A percentile compares a stretch with the other conserved stretches of the same genome.
These are phyloP conservation scores for Yamadazyma spencermartinsiae DNA, from an alignment of 1,139 yeast species.

Conservation along the genomic window DNA sequence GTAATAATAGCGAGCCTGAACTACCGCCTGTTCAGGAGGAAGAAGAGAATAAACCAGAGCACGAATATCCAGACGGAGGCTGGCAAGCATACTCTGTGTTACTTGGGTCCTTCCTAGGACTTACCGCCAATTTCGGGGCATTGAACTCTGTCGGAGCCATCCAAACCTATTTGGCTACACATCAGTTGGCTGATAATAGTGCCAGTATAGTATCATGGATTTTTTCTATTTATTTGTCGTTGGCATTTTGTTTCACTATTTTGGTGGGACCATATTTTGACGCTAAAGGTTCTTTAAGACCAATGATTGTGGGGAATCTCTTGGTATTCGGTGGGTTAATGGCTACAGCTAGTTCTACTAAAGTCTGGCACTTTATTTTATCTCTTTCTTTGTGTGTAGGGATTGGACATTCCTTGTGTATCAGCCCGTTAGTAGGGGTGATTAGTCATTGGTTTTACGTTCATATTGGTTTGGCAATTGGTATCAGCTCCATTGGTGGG, in stretches of 20 bases:
- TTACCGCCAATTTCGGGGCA: constrained; percentile 59
- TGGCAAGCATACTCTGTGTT: constrained; percentile 57
- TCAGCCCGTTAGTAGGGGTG: constrained; percentile 57
- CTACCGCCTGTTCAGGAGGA: neutral
- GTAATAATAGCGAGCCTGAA: neutral
- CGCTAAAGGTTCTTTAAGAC: constrained; percentile 44
- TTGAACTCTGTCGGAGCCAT: constrained; percentile 65
- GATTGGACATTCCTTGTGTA: constrained; percentile 54
- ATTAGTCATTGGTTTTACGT: constrained; percentile 60
- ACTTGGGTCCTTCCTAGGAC: constrained; percentile 61
- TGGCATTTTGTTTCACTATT: constrained; percentile 59
- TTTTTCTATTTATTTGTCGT: constrained; percentile 59
- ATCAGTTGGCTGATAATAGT: constrained; percentile 48
- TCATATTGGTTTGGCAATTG: constrained; percentile 55
- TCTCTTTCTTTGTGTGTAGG: constrained; percentile 52
- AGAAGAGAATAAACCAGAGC: neutral
- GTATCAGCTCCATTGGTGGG: constrained; percentile 63
- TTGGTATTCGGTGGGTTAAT: constrained; percentile 49
- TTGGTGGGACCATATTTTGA: constrained; percentile 48
- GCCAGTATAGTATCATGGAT: constrained; percentile 63
- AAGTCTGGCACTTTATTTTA: constrained; percentile 55
- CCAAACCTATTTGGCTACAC: constrained; percentile 56
- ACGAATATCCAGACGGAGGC: constrained; percentile 65
- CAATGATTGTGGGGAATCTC: constrained; percentile 45
- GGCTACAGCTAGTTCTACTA: constrained; percentile 49